A percentile compares a stretch with the other conserved stretches of the same genome.
Conservation (phyloP, 805 yeast species). For the Myxozyma melibiosi region DNA sequence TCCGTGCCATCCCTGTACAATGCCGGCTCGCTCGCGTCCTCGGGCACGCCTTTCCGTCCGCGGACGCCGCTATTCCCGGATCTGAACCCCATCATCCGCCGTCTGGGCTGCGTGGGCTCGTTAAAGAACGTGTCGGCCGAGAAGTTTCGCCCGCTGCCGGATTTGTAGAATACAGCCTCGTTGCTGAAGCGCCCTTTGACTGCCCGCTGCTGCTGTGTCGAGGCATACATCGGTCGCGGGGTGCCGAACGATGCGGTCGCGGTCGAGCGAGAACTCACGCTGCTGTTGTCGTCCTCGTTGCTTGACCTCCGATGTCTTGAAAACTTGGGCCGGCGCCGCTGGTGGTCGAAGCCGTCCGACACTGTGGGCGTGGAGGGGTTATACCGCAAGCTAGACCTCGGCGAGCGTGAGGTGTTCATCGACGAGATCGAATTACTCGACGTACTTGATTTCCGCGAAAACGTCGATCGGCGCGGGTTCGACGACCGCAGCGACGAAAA, state of each 20-base stretch:
- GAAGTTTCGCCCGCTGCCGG: constrained; percentile 1
- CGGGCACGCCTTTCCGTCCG: constrained; percentile 8
- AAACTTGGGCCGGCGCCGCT: background rate
- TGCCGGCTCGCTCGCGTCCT: constrained; percentile 1
- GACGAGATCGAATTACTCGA: constrained; percentile 31
- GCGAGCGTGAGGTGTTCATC: constrained; percentile 23
- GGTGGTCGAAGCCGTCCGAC: background rate
- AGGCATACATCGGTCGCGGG: constrained; percentile 1
- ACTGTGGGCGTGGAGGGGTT: constrained; percentile 18
- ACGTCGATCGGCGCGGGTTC: constrained; percentile 4
- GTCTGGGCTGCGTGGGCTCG: constrained; percentile 1
- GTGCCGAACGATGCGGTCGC: background rate
- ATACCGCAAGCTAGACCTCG: constrained; percentile 14
- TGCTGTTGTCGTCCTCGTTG: constrained; percentile 2
- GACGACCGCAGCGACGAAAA: constrained; percentile 29
- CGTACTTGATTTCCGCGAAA: constrained; percentile 32
- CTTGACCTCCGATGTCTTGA: background rate
- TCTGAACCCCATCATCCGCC: constrained; percentile 3
- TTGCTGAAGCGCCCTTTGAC: background rate
- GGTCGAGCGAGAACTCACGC: background rate
- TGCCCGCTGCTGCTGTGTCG: background rate
- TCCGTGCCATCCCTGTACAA: background rate
- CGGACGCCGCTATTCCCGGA: background rate
- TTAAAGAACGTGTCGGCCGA: constrained; percentile 10
- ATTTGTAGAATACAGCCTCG: constrained; percentile 5